phyloP scores from a whole-genome alignment of 495 filamentous ascomycete species.

The Podospora anserina region DNA sequence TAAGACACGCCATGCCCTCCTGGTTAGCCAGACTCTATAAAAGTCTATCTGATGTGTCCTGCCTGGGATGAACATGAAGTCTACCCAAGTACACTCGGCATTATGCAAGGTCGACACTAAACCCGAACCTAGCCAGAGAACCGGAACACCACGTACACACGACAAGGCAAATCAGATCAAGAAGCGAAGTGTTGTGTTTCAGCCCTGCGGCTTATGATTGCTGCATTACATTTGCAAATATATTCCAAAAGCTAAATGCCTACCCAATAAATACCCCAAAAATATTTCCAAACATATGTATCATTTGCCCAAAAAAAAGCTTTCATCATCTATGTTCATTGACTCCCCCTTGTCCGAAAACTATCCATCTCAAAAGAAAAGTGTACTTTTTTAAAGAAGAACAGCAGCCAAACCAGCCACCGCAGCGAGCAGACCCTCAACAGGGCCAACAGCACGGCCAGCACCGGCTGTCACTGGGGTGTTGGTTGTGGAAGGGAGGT shows the following conservation, averaged over 20 bases:
- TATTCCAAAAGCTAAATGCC: neutral
- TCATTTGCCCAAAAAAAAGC: neutral
- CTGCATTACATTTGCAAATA: neutral
- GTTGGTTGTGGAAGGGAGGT: conserved; percentile 11
- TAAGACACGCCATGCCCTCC: no score
- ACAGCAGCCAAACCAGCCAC: conserved; percentile 23
- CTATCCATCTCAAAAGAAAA: neutral
- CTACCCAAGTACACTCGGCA: no score
- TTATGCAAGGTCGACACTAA: no score
- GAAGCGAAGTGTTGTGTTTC: neutral
- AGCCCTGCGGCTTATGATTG: neutral
- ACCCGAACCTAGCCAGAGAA: no score
- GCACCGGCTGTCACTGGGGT: conserved; percentile 25
- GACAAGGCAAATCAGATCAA: neutral
- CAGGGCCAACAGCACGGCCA: conserved; percentile 22
- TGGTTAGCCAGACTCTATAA: no score
- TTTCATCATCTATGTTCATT: neutral
- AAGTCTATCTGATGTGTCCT: no score
- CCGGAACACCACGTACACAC: neutral
- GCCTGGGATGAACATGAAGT: no score
- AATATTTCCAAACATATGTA: neutral
- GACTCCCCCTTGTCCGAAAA: neutral
- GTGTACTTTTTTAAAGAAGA: conserved; percentile 19
- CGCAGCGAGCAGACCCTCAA: conserved; percentile 18
- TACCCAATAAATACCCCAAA: neutral